Evolutionary conservation across 2,329 filamentous ascomycete genomes (phyloP).

Genomic region (Exophiala oligosperma): DNA sequence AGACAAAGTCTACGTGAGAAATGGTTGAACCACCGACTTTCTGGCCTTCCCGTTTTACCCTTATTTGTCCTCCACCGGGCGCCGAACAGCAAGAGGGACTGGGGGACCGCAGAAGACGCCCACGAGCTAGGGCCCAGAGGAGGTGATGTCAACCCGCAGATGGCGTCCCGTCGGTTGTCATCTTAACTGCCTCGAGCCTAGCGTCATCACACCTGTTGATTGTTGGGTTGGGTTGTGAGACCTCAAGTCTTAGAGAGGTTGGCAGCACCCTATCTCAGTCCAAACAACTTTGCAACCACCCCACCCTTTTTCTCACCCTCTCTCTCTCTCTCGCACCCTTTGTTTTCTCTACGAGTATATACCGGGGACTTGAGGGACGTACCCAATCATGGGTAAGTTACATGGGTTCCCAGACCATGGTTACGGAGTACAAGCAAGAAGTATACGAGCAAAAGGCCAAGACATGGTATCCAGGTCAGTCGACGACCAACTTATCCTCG

Average conservation of each 20-base stretch:
- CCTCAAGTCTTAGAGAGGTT: background rate
- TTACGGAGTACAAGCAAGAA: background rate
- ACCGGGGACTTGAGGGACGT: background rate
- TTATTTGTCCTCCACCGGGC: background rate
- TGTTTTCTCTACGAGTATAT: background rate
- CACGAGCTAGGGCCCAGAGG: background rate
- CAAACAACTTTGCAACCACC: too few species aligned
- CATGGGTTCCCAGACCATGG: background rate
- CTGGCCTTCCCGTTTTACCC: background rate
- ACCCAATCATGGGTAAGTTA: background rate
- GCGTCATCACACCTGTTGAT: background rate
- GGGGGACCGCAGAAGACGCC: background rate
- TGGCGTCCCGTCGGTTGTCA: conserved; percentile 11
- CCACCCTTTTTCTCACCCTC: background rate
- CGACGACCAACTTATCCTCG: too few species aligned
- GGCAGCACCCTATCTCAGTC: background rate
- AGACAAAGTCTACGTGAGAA: background rate
- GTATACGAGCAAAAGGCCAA: background rate
- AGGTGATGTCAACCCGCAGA: conserved; percentile 22
- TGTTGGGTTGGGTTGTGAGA: background rate
- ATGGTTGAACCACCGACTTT: background rate
- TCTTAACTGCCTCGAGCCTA: background rate
- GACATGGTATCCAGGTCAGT: background rate
- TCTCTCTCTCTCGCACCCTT: background rate
- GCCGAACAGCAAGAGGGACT: background rate